Evolutionary conservation across 495 filamentous ascomycete species (phyloP), one percentile per base, ranked within the genome.

Genomic region (Hypoxylon lienhwacheense): DNA sequence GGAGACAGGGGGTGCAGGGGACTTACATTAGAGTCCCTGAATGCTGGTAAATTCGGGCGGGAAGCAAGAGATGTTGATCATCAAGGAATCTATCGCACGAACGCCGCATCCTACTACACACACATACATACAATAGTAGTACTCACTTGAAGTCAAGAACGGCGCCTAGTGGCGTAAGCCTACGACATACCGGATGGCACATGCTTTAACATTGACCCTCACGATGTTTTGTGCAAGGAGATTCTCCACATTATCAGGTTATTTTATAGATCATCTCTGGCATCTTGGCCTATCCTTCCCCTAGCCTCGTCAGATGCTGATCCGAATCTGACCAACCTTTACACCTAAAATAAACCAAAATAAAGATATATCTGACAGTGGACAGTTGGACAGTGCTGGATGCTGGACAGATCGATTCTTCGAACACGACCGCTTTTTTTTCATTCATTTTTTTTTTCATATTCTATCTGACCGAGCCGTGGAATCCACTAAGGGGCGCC

Each of bases 41-140:
- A 55, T 47, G 57, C 51, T 55, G 45, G 57, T 55, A 47, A 17
- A 22, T 51, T 60, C 55, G 21, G 57, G 34, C 57, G 57, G 51
- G 51, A 46, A 42, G 34, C 35, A 31, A 36, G 46, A 55, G 57
- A 61, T 47, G 57, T 36, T 61, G 57, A 61, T 61, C 57, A 55
- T 51, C 47, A 17, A 46, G 34, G 35, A 50, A 11, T 25, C 39
- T 45, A 22, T 60, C 45, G 31, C 40, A 42, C 45, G 46, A 50
- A 39, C 12, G 35, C 32, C 22, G 45, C 57, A 54, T 61, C 51
- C 57, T 55, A 47, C n/a, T n/a, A n/a, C n/a, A n/a, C n/a, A n/a
- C n/a, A n/a, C n/a, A n/a, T n/a, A n/a, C n/a, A n/a, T n/a, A n/a
- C n/a, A n/a, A n/a, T n/a, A n/a, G n/a, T n/a, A n/a, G n/a, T n/a